Conservation (phyloP, 2,329 filamentous ascomycete species). For the Calonectria naviculata region DNA sequence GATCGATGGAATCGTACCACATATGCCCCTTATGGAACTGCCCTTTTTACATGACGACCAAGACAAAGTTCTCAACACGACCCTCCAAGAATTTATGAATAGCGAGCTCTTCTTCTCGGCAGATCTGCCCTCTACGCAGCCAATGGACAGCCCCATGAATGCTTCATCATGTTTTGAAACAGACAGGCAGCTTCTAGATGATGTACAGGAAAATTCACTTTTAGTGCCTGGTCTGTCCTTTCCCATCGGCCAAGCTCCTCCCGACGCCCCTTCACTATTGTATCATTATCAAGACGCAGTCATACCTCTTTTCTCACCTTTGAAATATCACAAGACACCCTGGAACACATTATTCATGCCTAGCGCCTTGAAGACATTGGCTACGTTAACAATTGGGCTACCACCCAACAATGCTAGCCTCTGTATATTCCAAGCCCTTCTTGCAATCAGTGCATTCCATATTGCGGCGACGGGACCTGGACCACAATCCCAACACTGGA, state of each 20-base stretch:
- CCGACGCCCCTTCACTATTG: not conserved
- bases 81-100: not conserved
- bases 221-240: not conserved
- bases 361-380: not conserved
- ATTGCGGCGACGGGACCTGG: not conserved
- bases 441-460: not conserved
- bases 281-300: conserved; percentile 2
- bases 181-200: not conserved
- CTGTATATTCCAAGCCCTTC: not conserved
- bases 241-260: not conserved
- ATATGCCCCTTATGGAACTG: not conserved
- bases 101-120: not conserved
- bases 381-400: not conserved
- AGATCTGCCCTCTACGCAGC: not conserved
- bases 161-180: not conserved
- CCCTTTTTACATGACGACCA: not conserved
- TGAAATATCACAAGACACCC: not conserved
- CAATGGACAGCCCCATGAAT: not conserved
- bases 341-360: not conserved
- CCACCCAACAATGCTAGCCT: not conserved
- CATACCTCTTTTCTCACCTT: not conserved
- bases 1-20: not conserved
- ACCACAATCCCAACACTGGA: not conserved
- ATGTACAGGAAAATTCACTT: not conserved
- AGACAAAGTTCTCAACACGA: not conserved